Percentiles rank a stretch among this genome's conserved stretches.
phyloP scores from a whole-genome alignment of 768 basidiomycete species.

The Scleroderma bovista region DNA sequence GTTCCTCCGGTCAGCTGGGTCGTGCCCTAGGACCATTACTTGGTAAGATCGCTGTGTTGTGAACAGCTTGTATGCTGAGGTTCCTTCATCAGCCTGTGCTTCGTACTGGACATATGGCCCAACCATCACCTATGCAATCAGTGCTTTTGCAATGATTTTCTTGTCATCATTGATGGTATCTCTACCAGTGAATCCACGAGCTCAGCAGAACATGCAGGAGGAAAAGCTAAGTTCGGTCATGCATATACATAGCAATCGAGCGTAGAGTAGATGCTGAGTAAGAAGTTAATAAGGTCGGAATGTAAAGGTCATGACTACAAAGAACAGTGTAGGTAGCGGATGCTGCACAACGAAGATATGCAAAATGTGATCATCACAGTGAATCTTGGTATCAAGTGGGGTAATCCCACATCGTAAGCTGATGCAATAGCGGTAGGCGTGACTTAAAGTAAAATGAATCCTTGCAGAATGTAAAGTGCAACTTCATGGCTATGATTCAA shows the following conservation, averaged over 20 bases:
- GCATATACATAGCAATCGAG: neutral
- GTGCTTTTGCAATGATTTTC: slow-evolving; percentile 59
- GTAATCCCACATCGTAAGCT: slow-evolving; percentile 21
- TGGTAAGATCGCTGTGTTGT: slow-evolving; percentile 42
- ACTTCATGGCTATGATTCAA: slow-evolving; percentile 16
- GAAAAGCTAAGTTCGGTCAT: too few relatives aligned
- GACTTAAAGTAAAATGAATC: too few relatives aligned
- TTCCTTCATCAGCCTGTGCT: slow-evolving; percentile 56
- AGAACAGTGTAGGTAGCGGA: neutral
- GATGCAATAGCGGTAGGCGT: slow-evolving; percentile 29
- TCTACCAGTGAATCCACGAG: slow-evolving; percentile 24
- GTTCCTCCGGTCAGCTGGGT: slow-evolving; percentile 92
- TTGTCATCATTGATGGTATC: slow-evolving; percentile 55
- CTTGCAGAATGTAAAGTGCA: slow-evolving; percentile 20
- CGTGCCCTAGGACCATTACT: slow-evolving; percentile 88
- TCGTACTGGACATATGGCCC: slow-evolving; percentile 89
- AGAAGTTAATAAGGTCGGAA: neutral
- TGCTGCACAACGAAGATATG: neutral
- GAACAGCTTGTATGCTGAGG: slow-evolving; percentile 7
- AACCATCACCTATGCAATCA: slow-evolving; percentile 61
- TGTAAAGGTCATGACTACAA: neutral
- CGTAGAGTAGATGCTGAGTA: neutral
- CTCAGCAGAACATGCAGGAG: neutral
- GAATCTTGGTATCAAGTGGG: slow-evolving; percentile 6
- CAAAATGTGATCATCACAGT: neutral